Evolutionary conservation across 768 basidiomycete species (phyloP).

Genomic region (Neoboletus magnificus): DNA sequence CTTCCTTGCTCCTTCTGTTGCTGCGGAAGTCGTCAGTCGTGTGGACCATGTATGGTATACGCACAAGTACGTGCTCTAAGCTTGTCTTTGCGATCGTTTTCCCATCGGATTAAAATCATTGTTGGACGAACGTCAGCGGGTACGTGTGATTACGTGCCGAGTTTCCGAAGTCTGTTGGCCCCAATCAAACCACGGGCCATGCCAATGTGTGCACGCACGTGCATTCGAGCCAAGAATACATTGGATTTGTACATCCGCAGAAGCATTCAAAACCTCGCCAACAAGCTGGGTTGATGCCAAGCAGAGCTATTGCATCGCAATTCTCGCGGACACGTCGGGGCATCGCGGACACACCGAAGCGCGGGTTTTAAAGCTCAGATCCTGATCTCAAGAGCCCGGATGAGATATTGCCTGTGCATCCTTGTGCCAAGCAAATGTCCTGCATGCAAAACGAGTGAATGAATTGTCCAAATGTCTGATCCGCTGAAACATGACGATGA

Average conservation of each 20-base stretch:
- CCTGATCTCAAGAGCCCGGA: background rate
- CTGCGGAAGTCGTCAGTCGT: background rate
- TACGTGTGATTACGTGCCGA: background rate
- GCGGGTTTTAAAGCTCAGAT: background rate
- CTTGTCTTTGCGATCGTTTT: background rate
- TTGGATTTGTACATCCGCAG: background rate
- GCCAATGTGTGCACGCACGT: background rate
- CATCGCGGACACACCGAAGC: background rate
- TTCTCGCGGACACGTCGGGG: constrained; percentile 14
- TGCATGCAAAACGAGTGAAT: constrained; percentile 15
- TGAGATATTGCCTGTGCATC: background rate
- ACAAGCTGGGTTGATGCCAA: background rate
- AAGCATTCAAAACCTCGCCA: background rate
- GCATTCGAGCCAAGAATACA: background rate
- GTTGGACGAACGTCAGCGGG: background rate
- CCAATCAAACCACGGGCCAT: background rate
- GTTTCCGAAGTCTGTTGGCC: background rate
- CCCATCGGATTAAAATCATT: background rate
- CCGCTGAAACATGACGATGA: constrained; percentile 17
- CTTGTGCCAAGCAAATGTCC: too few relatives aligned
- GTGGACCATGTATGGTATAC: background rate
- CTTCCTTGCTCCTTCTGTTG: background rate
- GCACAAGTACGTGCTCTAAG: background rate
- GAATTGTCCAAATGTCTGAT: constrained; percentile 12
- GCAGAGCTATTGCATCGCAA: background rate